Evolutionary conservation across 345 rosid species (phyloP), one percentile per base, ranked within the genome.

Genomic region (Carallia pectinifolia): DNA sequence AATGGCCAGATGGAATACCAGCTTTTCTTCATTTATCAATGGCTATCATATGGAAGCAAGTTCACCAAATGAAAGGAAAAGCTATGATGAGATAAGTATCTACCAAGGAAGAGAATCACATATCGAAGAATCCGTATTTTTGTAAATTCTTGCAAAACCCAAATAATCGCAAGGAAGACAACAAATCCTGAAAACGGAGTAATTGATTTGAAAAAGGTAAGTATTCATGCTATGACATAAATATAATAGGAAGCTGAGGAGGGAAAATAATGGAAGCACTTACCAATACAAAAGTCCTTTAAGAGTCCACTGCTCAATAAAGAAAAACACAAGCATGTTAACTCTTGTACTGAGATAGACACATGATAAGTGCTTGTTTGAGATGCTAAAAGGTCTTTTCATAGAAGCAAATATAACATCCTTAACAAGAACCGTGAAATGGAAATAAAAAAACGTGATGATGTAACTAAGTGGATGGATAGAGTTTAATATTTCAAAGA

Each of bases 61-160:
- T 66, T 65, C 40, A 48, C 40, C 58, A 55, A 58, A 9, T 8
- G 50, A 30, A 62, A 39, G 54, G 38, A 38, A 66, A 58, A 65
- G 30, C 62, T 48, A 30, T 62, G 13, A 50, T 10, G 34, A 47
- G 44, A 56, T 39, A 71, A 44, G 44, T n/a, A 23, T 58, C 63
- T 89, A 94, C 98, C 98, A 36, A 94, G 92, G 77, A 94, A 94
- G 18, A 92, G 93, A 82, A 95, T 87, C 82, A 89, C 97, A 56
- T 92, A 95, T 62, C 97, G 97, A 53, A 95, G 97, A 38, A 92
- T 85, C 65, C 74, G 84, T 56, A 95, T 90, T 64, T 68, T 77
- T 38, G 97, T 92, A 56, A 36, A 70, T 83, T 95, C 99, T 92
- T 92, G 93, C 81, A 95, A 84, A 80, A 95, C 47, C 99, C 99